A percentile compares a stretch with the other conserved stretches of the same genome.
These are phyloP conservation scores for Santalum album DNA, from an alignment of 164 flowering plant genomes.

Conservation along the genomic window DNA sequence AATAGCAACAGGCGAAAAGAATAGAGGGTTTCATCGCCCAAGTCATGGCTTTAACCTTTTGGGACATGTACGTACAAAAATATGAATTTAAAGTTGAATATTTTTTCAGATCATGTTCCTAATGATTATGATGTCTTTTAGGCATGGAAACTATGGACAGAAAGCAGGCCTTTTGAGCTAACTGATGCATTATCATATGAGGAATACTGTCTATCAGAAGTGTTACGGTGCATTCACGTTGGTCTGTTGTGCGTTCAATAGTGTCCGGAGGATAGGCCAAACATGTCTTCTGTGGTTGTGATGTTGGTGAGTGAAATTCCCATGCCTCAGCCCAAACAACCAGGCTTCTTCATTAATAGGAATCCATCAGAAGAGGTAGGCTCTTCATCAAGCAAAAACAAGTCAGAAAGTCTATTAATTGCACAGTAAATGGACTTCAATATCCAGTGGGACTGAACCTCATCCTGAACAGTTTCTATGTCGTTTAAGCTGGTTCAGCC, in stretches of 20 bases:
- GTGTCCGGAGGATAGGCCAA: slow-evolving; percentile 12
- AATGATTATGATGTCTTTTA: not conserved
- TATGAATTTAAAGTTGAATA: too few species aligned
- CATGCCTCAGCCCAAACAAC: slow-evolving; percentile 11
- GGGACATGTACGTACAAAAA: not conserved
- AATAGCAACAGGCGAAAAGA: slow-evolving; percentile 27
- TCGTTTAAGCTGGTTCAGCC: too few species aligned
- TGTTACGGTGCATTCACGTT: slow-evolving; percentile 22
- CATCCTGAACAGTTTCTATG: too few species aligned
- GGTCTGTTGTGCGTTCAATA: slow-evolving; percentile 29
- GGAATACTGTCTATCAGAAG: slow-evolving; percentile 8
- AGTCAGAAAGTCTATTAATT: too few species aligned
- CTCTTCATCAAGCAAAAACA: too few species aligned
- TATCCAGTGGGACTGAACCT: too few species aligned
- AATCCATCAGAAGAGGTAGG: not conserved
- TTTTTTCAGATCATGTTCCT: too few species aligned
- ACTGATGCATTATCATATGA: slow-evolving; percentile 8
- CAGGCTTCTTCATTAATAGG: not conserved
- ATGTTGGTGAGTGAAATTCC: slow-evolving; percentile 7
- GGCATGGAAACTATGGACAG: slow-evolving; percentile 19
- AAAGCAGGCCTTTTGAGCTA: slow-evolving; percentile 15
- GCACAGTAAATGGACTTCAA: too few species aligned
- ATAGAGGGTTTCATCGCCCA: slow-evolving; percentile 10
- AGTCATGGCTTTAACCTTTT: slow-evolving; percentile 10
- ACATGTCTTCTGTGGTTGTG: slow-evolving; percentile 12